These are phyloP conservation scores for Emmonsia crescens DNA, from an alignment of 2,329 filamentous ascomycete species.

Conservation along the genomic window DNA sequence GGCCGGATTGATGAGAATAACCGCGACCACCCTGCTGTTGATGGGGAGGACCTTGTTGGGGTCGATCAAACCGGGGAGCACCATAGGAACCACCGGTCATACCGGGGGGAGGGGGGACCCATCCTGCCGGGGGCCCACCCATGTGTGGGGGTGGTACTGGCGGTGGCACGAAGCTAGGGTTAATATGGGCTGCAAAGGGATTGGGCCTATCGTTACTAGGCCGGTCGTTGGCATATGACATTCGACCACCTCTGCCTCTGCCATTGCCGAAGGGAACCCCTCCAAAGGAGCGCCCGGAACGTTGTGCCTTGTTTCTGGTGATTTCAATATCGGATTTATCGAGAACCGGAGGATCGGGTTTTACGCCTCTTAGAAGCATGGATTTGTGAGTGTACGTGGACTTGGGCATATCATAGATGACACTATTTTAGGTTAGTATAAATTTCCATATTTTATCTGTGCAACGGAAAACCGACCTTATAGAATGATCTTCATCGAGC, in stretches of 20 bases:
- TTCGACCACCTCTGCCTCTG: conserved; percentile 36
- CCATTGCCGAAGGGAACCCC: conserved; percentile 50
- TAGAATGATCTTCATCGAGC: conserved; percentile 73
- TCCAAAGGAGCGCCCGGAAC: conserved; percentile 58
- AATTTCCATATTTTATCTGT: background rate
- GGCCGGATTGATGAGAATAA: conserved; percentile 8
- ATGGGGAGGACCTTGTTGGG: conserved; percentile 16
- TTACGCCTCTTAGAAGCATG: conserved; percentile 78
- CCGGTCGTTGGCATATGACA: conserved; percentile 41
- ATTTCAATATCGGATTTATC: conserved; percentile 65
- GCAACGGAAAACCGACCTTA: conserved; percentile 51
- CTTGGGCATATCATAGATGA: conserved; percentile 73
- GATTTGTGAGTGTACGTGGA: conserved; percentile 72
- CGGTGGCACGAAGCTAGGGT: conserved; percentile 32
- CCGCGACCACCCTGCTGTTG: conserved; percentile 8
- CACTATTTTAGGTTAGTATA: conserved; percentile 42
- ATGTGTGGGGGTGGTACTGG: conserved; percentile 13
- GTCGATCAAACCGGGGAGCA: conserved; percentile 17
- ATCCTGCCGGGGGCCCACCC: conserved; percentile 16
- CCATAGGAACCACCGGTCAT: conserved; percentile 16
- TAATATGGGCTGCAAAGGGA: conserved; percentile 38
- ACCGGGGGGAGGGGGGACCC: conserved; percentile 22
- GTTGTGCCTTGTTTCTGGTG: conserved; percentile 54
- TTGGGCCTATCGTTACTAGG: conserved; percentile 27
- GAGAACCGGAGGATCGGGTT: conserved; percentile 60